Evolutionary conservation across 768 basidiomycete genomes (phyloP), one percentile per base, ranked within the genome.

Genomic region (Mycena floridula): DNA sequence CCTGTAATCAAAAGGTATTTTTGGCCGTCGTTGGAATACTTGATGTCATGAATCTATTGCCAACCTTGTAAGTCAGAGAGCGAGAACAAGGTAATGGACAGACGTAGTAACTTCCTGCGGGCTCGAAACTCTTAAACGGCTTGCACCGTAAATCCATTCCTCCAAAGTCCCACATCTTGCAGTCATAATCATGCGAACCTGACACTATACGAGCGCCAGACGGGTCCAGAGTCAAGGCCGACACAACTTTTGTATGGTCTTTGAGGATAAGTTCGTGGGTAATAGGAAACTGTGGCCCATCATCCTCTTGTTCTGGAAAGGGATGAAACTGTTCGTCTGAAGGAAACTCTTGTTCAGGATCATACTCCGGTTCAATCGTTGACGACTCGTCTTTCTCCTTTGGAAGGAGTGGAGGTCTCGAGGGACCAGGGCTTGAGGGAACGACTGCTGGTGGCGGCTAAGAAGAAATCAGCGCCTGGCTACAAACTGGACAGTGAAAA

Each of bases 101-200:
- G 51, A 94, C 92, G 66, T 94, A 83, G 64, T 96, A 96, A 55
- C 83, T 89, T 50, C 89, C 92, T 47, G 88, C 83, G 49, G 93
- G 89, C 60, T 99, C 96, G 82, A 89, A 98, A 53, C 80, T 89
- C 68, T 94, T 89, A 78, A 99, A 98, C 13, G 96, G 94, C 64
- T 90, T 90, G 64, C 85, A 82, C 51, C 81, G 69, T 50, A 74
- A 69, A 58, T 89, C 87, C 96, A 99, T 99, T 13, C 96, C 96
- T 54, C 95, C 95, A 64, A 98, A 98, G 65, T 99, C 96, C 94
- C 95, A 99, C 43, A 99, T 64, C 67, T 98, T 98, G 64, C 87
- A 84, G 64, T 99, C 96, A 59, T 98, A 98, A 62, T 99, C 96
- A 66, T 98, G 86, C 16, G 90, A 90, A 13, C 96, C 96, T 7